Evolutionary conservation across 805 yeast genomes (phyloP).

Genomic region (Barnettozyma pratensis): DNA sequence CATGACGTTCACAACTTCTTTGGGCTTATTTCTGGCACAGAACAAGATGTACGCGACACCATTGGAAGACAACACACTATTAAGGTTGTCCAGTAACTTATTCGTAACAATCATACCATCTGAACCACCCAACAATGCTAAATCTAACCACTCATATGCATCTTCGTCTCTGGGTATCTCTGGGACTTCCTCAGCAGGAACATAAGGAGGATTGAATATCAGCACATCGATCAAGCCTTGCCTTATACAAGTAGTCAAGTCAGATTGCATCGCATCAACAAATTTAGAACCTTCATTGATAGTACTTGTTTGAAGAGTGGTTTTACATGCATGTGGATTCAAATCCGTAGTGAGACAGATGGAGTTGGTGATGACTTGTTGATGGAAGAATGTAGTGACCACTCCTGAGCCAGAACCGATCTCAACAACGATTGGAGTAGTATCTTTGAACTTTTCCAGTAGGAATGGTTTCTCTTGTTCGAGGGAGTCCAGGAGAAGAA

Average conservation of each 20-base stretch:
- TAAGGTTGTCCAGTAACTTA: constrained; percentile 50
- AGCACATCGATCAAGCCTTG: constrained; percentile 56
- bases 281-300: constrained; percentile 26
- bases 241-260: constrained; percentile 48
- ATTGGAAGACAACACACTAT: constrained; percentile 40
- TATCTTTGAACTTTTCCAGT: constrained; percentile 25
- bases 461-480: constrained; percentile 51
- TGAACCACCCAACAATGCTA: constrained; percentile 85
- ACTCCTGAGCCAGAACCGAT: constrained; percentile 93
- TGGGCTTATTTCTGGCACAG: constrained; percentile 87
- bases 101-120: constrained; percentile 88
- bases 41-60: constrained; percentile 89
- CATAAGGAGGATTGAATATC: constrained; percentile 94
- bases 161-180: constrained; percentile 41
- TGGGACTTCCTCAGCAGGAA: constrained; percentile 81
- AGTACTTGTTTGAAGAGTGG: constrained; percentile 42
- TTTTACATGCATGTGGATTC: constrained; percentile 68
- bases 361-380: constrained; percentile 47
- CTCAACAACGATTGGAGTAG: constrained; percentile 61
- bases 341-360: constrained; percentile 70
- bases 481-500: constrained; percentile 72
- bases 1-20: constrained; percentile 48
- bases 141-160: constrained; percentile 71
- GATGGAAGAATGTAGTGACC: constrained; percentile 70
- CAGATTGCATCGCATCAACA: constrained; percentile 51